A percentile compares a stretch with the other conserved stretches of the same genome.
Evolutionary conservation across 805 yeast species (phyloP).

Genomic region (Kodamaea fukazawae): DNA sequence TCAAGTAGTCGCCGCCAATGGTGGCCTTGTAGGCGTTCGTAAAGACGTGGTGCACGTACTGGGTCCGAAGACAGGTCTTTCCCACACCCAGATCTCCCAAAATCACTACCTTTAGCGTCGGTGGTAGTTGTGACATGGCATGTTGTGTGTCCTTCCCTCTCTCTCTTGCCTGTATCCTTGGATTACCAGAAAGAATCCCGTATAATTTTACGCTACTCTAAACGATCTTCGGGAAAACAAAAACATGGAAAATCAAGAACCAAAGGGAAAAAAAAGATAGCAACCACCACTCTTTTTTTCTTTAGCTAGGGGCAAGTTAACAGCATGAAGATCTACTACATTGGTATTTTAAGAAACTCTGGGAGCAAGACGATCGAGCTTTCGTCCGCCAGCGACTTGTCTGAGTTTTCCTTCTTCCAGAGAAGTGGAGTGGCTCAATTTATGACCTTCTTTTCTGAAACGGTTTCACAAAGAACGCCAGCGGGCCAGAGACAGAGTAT

Average conservation of each 20-base stretch:
- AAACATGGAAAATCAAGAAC: not conserved
- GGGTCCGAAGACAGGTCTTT: constrained; percentile 55
- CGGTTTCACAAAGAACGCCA: constrained; percentile 83
- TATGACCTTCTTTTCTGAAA: constrained; percentile 90
- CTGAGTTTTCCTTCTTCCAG: constrained; percentile 88
- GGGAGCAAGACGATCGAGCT: constrained; percentile 71
- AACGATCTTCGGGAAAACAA: too few species aligned
- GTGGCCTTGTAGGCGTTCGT: constrained; percentile 57
- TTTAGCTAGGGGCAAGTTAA: not conserved
- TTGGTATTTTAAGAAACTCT: constrained; percentile 74
- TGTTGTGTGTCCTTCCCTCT: not conserved
- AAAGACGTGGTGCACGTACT: constrained; percentile 53
- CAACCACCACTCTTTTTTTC: not conserved
- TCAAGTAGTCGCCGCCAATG: constrained; percentile 57
- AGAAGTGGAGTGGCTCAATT: constrained; percentile 79
- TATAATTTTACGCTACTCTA: too few species aligned
- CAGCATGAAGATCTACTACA: constrained; percentile 83
- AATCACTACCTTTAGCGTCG: constrained; percentile 48
- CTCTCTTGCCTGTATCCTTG: constrained; percentile 1
- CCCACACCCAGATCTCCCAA: constrained; percentile 62
- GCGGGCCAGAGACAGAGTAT: constrained; percentile 92
- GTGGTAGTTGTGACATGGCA: constrained; percentile 6
- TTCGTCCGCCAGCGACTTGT: constrained; percentile 74
- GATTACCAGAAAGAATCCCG: too few species aligned
- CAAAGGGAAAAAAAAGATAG: constrained; percentile 2